phyloP scores from a whole-genome alignment of 352 stramenopile genomes.

The Pythium brachiatum region DNA sequence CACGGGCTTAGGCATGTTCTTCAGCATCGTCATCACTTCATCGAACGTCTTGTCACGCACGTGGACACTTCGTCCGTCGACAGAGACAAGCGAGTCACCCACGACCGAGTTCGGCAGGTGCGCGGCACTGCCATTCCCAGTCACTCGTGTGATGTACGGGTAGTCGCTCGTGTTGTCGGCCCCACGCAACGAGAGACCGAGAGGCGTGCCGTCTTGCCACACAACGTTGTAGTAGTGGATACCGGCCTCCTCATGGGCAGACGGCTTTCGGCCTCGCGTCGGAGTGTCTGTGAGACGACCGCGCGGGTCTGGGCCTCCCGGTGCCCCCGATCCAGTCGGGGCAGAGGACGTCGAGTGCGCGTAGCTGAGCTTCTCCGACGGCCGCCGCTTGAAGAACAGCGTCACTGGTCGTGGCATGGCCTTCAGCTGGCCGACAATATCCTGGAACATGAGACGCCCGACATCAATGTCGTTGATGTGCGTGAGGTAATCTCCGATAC shows the following conservation, averaged over 20 bases:
- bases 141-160: slow-evolving; percentile 86
- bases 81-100: slow-evolving; percentile 74
- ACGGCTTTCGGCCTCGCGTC: slow-evolving; percentile 34
- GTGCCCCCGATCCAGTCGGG: slow-evolving; percentile 26
- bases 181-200: slow-evolving; percentile 74
- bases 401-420: slow-evolving; percentile 76
- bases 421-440: slow-evolving; percentile 79
- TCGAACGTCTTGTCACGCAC: slow-evolving; percentile 82
- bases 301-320: slow-evolving; percentile 9
- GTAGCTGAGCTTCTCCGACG: slow-evolving; percentile 20
- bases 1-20: slow-evolving; percentile 84
- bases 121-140: slow-evolving; percentile 73
- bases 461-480: slow-evolving; percentile 88
- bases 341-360: slow-evolving; percentile 44
- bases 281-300: slow-evolving; percentile 41
- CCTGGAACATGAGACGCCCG: slow-evolving; percentile 62
- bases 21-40: slow-evolving; percentile 86
- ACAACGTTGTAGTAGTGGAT: slow-evolving; percentile 82
- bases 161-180: slow-evolving; percentile 75
- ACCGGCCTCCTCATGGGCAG: slow-evolving; percentile 27
- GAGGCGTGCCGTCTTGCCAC: slow-evolving; percentile 72
- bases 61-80: slow-evolving; percentile 80
- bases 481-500: slow-evolving; percentile 74
- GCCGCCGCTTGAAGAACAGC: slow-evolving; percentile 63
- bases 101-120: slow-evolving; percentile 74